A percentile compares a stretch with the other conserved stretches of the same genome.
Conservation (phyloP, 2,329 filamentous ascomycete genomes). For the Sordariomycetes sp. region DNA sequence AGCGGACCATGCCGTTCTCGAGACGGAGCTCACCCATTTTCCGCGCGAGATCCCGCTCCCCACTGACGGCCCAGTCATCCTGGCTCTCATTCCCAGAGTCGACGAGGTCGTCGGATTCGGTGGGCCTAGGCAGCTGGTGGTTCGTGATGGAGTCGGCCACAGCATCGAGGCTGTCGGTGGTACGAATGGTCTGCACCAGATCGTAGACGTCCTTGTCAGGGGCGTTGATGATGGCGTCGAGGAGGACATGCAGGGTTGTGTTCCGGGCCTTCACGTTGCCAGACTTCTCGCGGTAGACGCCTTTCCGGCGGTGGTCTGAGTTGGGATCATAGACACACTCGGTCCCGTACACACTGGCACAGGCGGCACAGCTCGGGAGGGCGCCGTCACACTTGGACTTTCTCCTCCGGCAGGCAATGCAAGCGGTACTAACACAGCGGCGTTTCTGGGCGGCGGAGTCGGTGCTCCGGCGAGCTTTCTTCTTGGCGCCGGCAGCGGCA, state of each 20-base stretch:
- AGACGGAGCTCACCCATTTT: slow-evolving; percentile 89
- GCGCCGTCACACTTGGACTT: slow-evolving; percentile 92
- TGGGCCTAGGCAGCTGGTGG: slow-evolving; percentile 23
- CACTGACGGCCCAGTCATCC: slow-evolving; percentile 29
- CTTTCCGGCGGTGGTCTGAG: slow-evolving; percentile 91
- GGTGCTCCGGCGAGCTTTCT: slow-evolving; percentile 2
- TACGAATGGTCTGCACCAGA: slow-evolving; percentile 78
- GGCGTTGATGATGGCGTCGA: slow-evolving; percentile 87
- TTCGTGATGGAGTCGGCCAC: slow-evolving; percentile 41
- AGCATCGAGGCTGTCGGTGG: slow-evolving; percentile 59
- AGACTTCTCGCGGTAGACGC: slow-evolving; percentile 89
- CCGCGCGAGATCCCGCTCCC: slow-evolving; percentile 73
- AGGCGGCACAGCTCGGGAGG: slow-evolving; percentile 86
- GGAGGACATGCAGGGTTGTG: slow-evolving; percentile 81
- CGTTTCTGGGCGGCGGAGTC: slow-evolving; percentile 41
- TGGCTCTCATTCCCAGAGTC: slow-evolving; percentile 11
- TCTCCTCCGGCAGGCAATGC: slow-evolving; percentile 66
- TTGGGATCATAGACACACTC: slow-evolving; percentile 93
- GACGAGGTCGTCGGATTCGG: slow-evolving; percentile 7
- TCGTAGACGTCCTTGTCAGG: slow-evolving; percentile 75
- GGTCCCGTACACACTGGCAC: slow-evolving; percentile 83
- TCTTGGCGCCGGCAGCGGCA: background rate
- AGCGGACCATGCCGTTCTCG: slow-evolving; percentile 78
- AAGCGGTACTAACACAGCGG: slow-evolving; percentile 75
- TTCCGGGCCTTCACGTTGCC: slow-evolving; percentile 80